These are phyloP conservation scores for Leccinum obscurum DNA, from an alignment of 768 basidiomycete species.

Conservation along the genomic window DNA sequence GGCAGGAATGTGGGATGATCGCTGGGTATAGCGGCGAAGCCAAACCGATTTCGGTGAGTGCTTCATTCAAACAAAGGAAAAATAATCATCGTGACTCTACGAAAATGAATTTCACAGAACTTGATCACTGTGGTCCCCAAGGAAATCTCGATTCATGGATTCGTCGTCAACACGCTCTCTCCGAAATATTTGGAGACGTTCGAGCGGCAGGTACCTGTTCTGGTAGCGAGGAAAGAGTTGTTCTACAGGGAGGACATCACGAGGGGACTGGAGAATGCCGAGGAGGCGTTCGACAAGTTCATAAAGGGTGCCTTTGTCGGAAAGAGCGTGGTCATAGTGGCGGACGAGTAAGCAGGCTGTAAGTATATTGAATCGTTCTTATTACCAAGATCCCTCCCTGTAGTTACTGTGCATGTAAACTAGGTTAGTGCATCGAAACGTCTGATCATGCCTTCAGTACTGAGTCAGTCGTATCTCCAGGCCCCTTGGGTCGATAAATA, in stretches of 20 bases:
- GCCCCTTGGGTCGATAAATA: background rate
- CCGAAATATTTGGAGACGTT: conserved; percentile 44
- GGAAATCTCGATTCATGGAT: conserved; percentile 46
- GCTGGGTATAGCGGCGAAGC: background rate
- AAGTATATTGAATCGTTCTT: background rate
- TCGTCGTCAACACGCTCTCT: conserved; percentile 34
- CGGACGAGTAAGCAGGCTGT: background rate
- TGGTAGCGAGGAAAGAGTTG: conserved; percentile 46
- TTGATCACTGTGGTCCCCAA: conserved; percentile 38
- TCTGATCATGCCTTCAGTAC: background rate
- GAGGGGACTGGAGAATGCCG: conserved; percentile 41
- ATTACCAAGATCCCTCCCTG: background rate
- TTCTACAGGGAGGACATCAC: conserved; percentile 47
- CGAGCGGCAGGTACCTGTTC: conserved; percentile 39
- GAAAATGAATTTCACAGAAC: conserved; percentile 30
- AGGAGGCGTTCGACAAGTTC: conserved; percentile 10
- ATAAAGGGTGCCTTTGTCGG: conserved; percentile 11
- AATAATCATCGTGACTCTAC: background rate
- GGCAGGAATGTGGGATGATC: conserved; percentile 35
- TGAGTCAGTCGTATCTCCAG: background rate
- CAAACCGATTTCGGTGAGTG: conserved; percentile 4
- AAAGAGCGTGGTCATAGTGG: conserved; percentile 11
- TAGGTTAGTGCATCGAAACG: background rate
- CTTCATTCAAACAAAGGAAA: background rate
- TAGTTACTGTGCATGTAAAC: background rate